Conservation (phyloP, 352 stramenopile species). For the Pythium vanterpoolii region DNA sequence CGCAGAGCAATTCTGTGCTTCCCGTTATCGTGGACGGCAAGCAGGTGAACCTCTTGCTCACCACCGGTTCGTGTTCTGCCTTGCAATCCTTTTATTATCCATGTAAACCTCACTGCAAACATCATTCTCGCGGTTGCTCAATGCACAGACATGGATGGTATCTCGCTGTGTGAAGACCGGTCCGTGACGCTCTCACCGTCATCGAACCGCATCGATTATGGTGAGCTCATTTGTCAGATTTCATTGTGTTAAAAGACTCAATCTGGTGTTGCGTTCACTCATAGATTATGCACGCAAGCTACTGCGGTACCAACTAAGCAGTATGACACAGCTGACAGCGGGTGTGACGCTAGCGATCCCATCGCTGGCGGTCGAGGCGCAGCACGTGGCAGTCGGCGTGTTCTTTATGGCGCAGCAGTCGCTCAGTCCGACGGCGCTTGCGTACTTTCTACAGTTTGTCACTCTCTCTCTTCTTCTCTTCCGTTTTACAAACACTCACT, state of each 20-base stretch:
- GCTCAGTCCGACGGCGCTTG: conserved; percentile 37
- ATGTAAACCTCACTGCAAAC: background rate
- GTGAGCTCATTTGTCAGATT: conserved; percentile 8
- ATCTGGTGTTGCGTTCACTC: background rate
- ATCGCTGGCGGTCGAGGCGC: conserved; percentile 20
- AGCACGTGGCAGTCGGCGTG: conserved; percentile 29
- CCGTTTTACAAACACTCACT: background rate
- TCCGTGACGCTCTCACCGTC: background rate
- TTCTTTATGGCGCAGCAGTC: conserved; percentile 46
- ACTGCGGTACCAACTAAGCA: conserved; percentile 45
- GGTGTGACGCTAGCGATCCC: conserved; percentile 27
- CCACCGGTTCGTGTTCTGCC: conserved; percentile 25
- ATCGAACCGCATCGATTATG: conserved; percentile 32
- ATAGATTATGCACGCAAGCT: conserved; percentile 56
- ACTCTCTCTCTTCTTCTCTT: background rate
- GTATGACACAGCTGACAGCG: conserved; percentile 28
- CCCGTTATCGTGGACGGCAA: conserved; percentile 30
- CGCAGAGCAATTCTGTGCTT: conserved; percentile 40
- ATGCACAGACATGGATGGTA: conserved; percentile 33
- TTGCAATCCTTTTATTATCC: background rate
- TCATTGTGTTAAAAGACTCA: background rate
- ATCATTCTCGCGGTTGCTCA: background rate
- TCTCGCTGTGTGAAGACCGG: conserved; percentile 36
- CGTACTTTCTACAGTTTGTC: conserved; percentile 43
- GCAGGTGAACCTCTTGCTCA: conserved; percentile 36